A percentile compares a stretch with the other conserved stretches of the same genome.
These are phyloP conservation scores for Rhytidiadelphus loreus DNA, from an alignment of 225 moss, liverwort and hornwort species.

Conservation along the genomic window DNA sequence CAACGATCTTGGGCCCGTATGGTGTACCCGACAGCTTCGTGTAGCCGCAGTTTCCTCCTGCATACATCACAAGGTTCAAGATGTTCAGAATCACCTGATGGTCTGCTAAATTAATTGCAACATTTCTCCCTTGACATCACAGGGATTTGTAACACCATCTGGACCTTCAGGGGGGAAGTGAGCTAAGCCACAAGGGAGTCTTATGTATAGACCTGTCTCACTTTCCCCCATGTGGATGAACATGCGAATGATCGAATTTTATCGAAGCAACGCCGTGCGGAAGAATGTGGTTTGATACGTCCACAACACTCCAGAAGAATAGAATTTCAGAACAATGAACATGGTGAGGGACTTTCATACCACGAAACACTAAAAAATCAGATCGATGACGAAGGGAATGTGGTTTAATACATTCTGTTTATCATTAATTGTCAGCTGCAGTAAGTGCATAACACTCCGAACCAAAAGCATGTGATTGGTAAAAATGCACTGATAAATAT, in stretches of 20 bases:
- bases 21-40: constrained; percentile 6
- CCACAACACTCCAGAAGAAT: neutral
- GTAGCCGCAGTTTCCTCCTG: constrained; percentile 45
- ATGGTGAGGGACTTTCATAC: neutral
- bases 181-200: neutral
- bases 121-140: neutral
- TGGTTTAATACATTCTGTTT: neutral
- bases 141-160: neutral
- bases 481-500: neutral
- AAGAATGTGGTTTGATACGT: neutral
- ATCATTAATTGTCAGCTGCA: neutral
- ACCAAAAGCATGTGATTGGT: neutral
- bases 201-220: neutral
- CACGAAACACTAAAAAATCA: too few relatives aligned
- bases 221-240: neutral
- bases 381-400: neutral
- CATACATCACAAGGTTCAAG: neutral
- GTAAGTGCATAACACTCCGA: neutral
- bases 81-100: neutral
- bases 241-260: neutral
- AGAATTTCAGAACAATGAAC: neutral
- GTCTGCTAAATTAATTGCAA: neutral
- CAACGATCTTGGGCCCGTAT: constrained; percentile 8
- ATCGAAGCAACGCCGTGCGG: too few relatives aligned
- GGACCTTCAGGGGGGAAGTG: neutral